phyloP scores from a whole-genome alignment of 106 monocot genomes.

The Phalaenopsis equestris region DNA sequence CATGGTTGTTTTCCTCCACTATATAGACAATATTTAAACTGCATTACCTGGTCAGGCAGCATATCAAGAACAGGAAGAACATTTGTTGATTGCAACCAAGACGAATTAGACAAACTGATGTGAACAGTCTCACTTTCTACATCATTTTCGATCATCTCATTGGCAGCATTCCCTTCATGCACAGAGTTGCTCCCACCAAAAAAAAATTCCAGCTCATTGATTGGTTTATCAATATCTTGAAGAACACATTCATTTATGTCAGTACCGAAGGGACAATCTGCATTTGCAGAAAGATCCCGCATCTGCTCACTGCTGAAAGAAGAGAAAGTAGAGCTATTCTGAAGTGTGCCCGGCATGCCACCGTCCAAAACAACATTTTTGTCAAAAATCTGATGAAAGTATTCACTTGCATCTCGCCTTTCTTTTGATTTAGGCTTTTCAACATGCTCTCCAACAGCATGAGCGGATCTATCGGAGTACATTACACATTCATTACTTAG shows the following conservation, averaged over 20 bases:
- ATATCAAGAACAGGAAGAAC: conserved; percentile 18
- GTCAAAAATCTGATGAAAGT: conserved; percentile 8
- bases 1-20: neutral
- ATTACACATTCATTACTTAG: conserved; percentile 14
- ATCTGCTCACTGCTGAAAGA: conserved; percentile 19
- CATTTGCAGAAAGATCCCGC: conserved; percentile 10
- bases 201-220: conserved; percentile 31
- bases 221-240: conserved; percentile 21
- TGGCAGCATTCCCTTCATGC: conserved; percentile 14
- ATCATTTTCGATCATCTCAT: conserved; percentile 19
- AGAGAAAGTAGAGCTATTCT: conserved; percentile 11
- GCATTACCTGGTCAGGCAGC: conserved; percentile 32
- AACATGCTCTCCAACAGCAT: conserved; percentile 11
- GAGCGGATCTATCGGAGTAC: conserved; percentile 14
- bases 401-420: conserved; percentile 11
- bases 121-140: conserved; percentile 14
- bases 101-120: conserved; percentile 16
- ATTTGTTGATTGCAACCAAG: conserved; percentile 18
- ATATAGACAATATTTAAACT: neutral
- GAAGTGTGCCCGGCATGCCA: conserved; percentile 12
- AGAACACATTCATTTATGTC: conserved; percentile 26
- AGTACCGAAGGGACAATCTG: conserved; percentile 22
- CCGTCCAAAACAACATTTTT: conserved; percentile 11
- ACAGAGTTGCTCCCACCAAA: conserved; percentile 11
- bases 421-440: conserved; percentile 16